Evolutionary conservation across 2,329 filamentous ascomycete species (phyloP).

Genomic region (Fusarium burgessii): DNA sequence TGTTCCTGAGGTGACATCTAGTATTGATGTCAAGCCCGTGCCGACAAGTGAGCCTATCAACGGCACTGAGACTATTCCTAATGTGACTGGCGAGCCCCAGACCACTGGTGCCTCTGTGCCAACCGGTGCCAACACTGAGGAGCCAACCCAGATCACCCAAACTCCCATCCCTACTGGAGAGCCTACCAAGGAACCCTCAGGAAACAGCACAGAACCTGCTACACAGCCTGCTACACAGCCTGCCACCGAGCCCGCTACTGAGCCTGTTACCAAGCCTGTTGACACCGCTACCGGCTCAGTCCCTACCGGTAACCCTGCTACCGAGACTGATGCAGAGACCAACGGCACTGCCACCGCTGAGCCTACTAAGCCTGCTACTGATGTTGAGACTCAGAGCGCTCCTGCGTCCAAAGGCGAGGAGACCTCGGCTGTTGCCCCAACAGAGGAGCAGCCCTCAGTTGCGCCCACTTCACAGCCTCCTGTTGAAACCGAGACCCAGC

Average conservation of each 20-base stretch:
- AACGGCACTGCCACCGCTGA: conserved; percentile 32
- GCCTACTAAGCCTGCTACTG: conserved; percentile 15
- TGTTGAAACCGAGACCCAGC: conserved; percentile 21
- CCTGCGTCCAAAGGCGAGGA: conserved; percentile 9
- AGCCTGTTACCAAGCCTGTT: conserved; percentile 20
- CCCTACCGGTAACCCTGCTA: conserved; percentile 12
- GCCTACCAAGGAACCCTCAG: conserved; percentile 9
- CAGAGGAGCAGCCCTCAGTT: conserved; percentile 20
- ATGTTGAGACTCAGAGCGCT: conserved; percentile 10
- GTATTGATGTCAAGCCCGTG: conserved; percentile 9
- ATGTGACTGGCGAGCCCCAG: conserved; percentile 12
- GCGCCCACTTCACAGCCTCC: conserved; percentile 28
- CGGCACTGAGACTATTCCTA: conserved; percentile 19
- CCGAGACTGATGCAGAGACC: conserved; percentile 29
- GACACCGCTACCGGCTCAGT: conserved; percentile 10
- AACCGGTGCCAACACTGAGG: not conserved
- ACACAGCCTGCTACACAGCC: conserved; percentile 15
- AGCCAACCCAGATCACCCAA: conserved; percentile 5
- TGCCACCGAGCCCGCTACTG: conserved; percentile 15
- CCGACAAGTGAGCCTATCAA: conserved; percentile 26
- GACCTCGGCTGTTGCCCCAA: conserved; percentile 14
- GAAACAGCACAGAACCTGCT: conserved; percentile 21
- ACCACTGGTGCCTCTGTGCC: conserved; percentile 22
- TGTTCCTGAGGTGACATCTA: conserved; percentile 19
- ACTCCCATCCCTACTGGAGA: conserved; percentile 19